These are phyloP conservation scores for Pythium chondricola DNA, from an alignment of 352 stramenopile species.

Conservation along the genomic window DNA sequence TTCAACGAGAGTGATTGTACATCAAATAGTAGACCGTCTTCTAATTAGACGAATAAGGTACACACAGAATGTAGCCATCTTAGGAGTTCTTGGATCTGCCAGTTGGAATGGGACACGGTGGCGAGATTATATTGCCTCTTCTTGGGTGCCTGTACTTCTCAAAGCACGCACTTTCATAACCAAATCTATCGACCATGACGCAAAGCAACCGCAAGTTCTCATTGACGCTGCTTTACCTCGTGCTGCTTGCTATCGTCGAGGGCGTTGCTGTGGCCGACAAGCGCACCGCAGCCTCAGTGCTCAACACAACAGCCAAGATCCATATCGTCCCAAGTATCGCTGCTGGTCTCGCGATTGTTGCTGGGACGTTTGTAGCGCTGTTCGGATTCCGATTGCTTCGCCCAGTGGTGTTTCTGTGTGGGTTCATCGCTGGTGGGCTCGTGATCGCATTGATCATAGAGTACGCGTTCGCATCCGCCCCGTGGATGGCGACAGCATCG, in stretches of 20 bases:
- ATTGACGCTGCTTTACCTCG: neutral
- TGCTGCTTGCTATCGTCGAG: neutral
- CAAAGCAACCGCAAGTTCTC: too few species aligned
- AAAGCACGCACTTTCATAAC: too few species aligned
- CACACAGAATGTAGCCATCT: conserved; percentile 3
- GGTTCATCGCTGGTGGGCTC: conserved; percentile 39
- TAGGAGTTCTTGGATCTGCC: too few species aligned
- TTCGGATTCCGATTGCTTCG: conserved; percentile 36
- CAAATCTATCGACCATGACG: too few species aligned
- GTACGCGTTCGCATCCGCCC: conserved; percentile 19
- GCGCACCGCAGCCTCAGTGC: conserved; percentile 15
- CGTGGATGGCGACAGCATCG: conserved; percentile 36
- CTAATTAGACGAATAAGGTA: neutral
- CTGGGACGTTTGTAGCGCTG: conserved; percentile 24
- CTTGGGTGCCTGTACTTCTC: too few species aligned
- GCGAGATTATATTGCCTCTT: neutral
- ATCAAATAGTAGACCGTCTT: conserved; percentile 1
- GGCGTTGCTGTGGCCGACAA: conserved; percentile 1
- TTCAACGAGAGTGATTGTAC: conserved; percentile 7
- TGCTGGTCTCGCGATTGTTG: conserved; percentile 27
- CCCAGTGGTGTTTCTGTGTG: conserved; percentile 31
- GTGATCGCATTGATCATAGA: conserved; percentile 30
- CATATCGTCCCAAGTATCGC: conserved; percentile 29
- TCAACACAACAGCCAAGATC: conserved; percentile 23
- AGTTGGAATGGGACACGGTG: neutral